Evolutionary conservation across 2,329 filamentous ascomycete genomes (phyloP).

Genomic region (Rhynchosporium secalis): DNA sequence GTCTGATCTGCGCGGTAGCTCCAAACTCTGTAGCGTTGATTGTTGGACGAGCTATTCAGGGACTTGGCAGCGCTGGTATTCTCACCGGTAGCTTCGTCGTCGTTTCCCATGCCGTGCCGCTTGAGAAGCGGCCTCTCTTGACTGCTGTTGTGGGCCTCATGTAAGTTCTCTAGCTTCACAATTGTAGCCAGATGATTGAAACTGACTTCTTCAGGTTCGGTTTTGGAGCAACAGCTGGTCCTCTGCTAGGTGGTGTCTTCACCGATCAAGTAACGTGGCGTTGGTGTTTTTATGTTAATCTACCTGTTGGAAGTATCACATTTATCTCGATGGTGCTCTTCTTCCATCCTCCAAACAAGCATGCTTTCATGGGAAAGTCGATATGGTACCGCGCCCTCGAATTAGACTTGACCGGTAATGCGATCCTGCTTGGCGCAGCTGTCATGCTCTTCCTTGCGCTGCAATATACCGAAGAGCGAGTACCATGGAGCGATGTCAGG

Average conservation of each 20-base stretch:
- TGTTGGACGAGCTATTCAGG: conserved; percentile 39
- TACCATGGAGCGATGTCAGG: conserved; percentile 31
- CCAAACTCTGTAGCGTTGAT: conserved; percentile 39
- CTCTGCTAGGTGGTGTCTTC: conserved; percentile 41
- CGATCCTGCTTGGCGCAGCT: conserved; percentile 45
- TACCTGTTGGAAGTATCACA: conserved; percentile 42
- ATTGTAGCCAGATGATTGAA: background rate
- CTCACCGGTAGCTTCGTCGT: conserved; percentile 46
- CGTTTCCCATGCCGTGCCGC: conserved; percentile 39
- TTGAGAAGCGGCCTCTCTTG: conserved; percentile 27
- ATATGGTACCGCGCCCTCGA: conserved; percentile 37
- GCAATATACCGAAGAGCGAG: conserved; percentile 46
- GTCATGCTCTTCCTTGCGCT: conserved; percentile 46
- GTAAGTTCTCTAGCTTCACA: conserved; percentile 18
- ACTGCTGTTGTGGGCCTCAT: conserved; percentile 39
- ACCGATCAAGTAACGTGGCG: conserved; percentile 42
- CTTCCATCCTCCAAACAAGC: conserved; percentile 42
- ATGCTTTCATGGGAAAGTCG: conserved; percentile 40
- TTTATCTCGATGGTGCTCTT: conserved; percentile 42
- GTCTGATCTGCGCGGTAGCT: conserved; percentile 38
- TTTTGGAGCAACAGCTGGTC: conserved; percentile 34
- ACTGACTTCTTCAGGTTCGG: conserved; percentile 30
- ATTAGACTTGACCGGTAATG: conserved; percentile 48
- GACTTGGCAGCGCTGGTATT: conserved; percentile 37
- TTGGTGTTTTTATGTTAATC: conserved; percentile 41